phyloP scores from a whole-genome alignment of 2,329 filamentous ascomycete genomes.

The Talaromyces pinophilus region DNA sequence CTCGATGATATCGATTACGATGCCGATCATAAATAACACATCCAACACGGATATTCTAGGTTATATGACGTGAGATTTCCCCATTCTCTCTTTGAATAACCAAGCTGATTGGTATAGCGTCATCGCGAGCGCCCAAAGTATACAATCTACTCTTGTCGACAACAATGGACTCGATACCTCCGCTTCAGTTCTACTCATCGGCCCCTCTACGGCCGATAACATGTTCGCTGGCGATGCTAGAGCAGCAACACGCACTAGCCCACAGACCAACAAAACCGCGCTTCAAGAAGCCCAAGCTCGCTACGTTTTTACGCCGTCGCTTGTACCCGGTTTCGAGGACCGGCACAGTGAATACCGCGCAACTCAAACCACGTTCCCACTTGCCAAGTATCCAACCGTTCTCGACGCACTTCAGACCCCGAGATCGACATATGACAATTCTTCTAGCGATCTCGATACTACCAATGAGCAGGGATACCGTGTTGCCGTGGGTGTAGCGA shows the following conservation, averaged over 20 bases:
- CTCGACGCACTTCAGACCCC: conserved; percentile 59
- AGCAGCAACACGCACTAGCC: neutral
- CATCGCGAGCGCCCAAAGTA: conserved; percentile 48
- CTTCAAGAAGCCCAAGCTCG: conserved; percentile 13
- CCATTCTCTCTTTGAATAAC: neutral
- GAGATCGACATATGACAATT: conserved; percentile 61
- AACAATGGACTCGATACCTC: conserved; percentile 16
- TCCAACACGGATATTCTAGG: conserved; percentile 67
- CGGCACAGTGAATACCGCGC: conserved; percentile 17
- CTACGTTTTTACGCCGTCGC: conserved; percentile 15
- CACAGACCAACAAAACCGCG: conserved; percentile 2
- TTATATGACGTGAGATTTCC: conserved; percentile 71
- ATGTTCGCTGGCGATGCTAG: neutral
- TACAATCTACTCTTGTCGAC: conserved; percentile 48
- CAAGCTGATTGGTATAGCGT: conserved; percentile 55
- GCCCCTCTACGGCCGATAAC: conserved; percentile 12
- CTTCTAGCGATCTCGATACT: conserved; percentile 68
- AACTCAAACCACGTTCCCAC: conserved; percentile 56
- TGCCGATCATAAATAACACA: conserved; percentile 72
- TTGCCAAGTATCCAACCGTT: conserved; percentile 64
- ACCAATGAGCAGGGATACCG: conserved; percentile 68
- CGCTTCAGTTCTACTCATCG: conserved; percentile 13
- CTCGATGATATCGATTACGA: conserved; percentile 76
- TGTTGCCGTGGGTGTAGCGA: conserved; percentile 80
- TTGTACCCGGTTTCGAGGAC: conserved; percentile 1